Evolutionary conservation across 2,329 filamentous ascomycete species (phyloP).

Genomic region (Zasmidium angulare): DNA sequence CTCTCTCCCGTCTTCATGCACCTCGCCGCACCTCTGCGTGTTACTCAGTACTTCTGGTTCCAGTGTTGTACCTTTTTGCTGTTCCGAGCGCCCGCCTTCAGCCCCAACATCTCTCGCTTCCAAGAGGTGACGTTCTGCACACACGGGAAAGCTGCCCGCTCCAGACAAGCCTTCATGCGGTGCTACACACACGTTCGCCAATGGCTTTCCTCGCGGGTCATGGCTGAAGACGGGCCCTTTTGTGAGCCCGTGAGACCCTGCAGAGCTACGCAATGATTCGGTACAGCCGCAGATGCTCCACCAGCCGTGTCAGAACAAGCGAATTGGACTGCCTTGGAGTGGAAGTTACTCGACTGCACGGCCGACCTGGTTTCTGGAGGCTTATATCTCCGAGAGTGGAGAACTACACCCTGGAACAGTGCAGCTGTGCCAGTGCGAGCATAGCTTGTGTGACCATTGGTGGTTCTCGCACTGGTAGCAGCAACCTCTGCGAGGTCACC

Average conservation of each 20-base stretch:
- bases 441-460: background rate
- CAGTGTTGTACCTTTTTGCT: no score
- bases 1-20: background rate
- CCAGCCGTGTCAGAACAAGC: background rate
- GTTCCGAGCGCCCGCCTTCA: no score
- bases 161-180: no score
- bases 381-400: background rate
- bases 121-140: no score
- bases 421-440: background rate
- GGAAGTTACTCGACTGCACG: background rate
- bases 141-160: no score
- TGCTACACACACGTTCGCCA: no score
- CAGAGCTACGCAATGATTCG: background rate
- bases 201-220: no score
- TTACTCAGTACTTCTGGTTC: background rate
- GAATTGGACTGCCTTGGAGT: background rate
- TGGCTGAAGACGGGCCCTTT: no score
- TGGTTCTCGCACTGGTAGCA: no score
- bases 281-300: background rate
- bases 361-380: background rate
- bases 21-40: background rate
- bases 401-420: background rate
- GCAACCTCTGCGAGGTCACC: no score
- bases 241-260: no score
- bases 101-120: no score